Evolutionary conservation across 148 eudicot species (phyloP).

Genomic region (Oxyria digyna): DNA sequence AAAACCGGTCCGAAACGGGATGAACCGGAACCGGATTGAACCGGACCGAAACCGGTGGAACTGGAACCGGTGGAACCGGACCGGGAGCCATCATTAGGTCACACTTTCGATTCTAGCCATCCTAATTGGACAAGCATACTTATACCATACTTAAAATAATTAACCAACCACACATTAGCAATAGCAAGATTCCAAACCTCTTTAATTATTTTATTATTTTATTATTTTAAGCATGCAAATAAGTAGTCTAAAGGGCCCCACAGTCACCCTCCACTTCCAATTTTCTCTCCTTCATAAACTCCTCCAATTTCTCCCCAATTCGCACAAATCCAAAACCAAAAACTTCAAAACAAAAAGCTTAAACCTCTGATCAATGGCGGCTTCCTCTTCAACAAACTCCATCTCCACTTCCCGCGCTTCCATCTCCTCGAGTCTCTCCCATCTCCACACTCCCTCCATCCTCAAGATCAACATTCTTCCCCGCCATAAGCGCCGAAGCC

Average conservation of each 20-base stretch:
- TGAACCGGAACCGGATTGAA: too few species aligned
- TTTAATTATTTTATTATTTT: too few species aligned
- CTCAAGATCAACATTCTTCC: slow-evolving; percentile 1
- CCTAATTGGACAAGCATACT: not conserved
- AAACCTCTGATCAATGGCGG: not conserved
- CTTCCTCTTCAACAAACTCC: not conserved
- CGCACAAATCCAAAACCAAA: not conserved
- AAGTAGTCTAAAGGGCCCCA: not conserved
- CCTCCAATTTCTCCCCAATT: not conserved
- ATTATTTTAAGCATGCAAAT: not conserved
- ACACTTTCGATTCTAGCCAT: not conserved
- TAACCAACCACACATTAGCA: not conserved
- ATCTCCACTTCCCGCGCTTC: too few species aligned
- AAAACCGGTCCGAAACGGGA: too few species aligned
- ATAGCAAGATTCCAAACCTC: not conserved
- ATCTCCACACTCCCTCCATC: not conserved
- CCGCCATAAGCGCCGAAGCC: not conserved
- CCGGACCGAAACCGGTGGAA: too few species aligned
- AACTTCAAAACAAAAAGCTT: not conserved
- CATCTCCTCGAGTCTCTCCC: not conserved
- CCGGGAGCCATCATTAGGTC: too few species aligned
- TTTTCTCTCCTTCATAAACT: not conserved
- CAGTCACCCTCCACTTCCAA: not conserved
- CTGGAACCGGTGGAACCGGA: too few species aligned
- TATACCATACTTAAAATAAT: not conserved